Percentiles rank a stretch among this genome's conserved stretches.
These are phyloP conservation scores for Colletotrichum godetiae DNA, from an alignment of 2,329 filamentous ascomycete genomes.

Conservation along the genomic window DNA sequence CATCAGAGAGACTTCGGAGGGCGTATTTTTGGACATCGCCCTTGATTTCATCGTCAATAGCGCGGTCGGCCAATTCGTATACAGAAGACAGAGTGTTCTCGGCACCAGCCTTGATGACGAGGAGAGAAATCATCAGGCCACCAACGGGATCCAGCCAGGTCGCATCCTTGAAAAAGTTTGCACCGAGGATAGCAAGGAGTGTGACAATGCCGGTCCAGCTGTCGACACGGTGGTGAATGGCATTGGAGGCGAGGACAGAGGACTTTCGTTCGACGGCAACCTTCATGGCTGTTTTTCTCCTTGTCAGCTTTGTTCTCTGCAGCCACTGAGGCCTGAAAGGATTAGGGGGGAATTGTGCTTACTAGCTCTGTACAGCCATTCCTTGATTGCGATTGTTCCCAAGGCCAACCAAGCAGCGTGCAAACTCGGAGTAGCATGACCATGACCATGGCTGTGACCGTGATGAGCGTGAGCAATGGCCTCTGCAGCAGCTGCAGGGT, in stretches of 20 bases:
- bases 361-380: conserved; percentile 98
- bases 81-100: conserved; percentile 86
- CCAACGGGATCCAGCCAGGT: conserved; percentile 96
- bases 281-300: conserved; percentile 79
- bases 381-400: conserved; percentile 91
- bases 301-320: conserved; percentile 8
- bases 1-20: conserved; percentile 65
- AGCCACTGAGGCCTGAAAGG: background rate
- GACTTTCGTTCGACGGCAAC: conserved; percentile 94
- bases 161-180: conserved; percentile 86
- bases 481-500: conserved; percentile 65
- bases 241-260: conserved; percentile 94
- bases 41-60: conserved; percentile 87
- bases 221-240: conserved; percentile 95
- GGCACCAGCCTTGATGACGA: conserved; percentile 92
- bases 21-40: conserved; percentile 75
- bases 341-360: conserved; percentile 55
- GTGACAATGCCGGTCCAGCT: conserved; percentile 96
- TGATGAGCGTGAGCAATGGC: conserved; percentile 69
- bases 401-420: conserved; percentile 95
- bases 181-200: conserved; percentile 86
- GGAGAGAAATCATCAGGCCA: conserved; percentile 88
- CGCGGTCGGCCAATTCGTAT: conserved; percentile 89
- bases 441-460: conserved; percentile 71
- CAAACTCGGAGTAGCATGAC: conserved; percentile 79